Evolutionary conservation across 352 stramenopile genomes (phyloP), one percentile per base, ranked within the genome.

Genomic region (Phytophthora citrophthora): DNA sequence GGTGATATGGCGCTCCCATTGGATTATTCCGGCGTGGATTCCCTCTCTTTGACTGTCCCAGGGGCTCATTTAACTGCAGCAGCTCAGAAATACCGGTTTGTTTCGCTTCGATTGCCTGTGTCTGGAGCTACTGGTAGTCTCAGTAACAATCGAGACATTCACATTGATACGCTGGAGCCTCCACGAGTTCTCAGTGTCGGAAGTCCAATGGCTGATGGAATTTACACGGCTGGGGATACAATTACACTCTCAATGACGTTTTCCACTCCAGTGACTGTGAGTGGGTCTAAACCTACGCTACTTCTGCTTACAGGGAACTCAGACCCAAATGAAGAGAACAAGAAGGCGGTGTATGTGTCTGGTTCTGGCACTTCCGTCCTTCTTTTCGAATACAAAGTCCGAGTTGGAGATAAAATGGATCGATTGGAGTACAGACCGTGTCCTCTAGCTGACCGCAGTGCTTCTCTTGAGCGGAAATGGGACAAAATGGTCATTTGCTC

Each of bases 121-220:
- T 72, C 81, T 1, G 56, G 66, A 18, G 16, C 71, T 2, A 83
- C 72, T 0, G 79, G 72, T 7, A 91, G 81, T 57, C 49, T 93
- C 5, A 91, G 83, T 29, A 85, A 83, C 15, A 82, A 78, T n/a
- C 69, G 76, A 4, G 74, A 90, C 34, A 83, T 95, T 41, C 75
- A 78, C 8, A 77, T 95, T 20, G 81, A 93, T 32, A 88, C 77
- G 0, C 46, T 74, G 0, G 80, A 89, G n/a, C 74, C 77, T 5
- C 84, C 83, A 10, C 68, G 72, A 10, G 72, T 93, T 5, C 39
- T 90, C 2, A 54, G 63, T 3, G 84, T 95, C 3, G 68, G 70
- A 0, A 88, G 70, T 44, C 32, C 61, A 2, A 81, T 74, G 20
- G 38, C 79, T 2, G 72, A 92, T 48, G 80, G 72, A 4, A 63